These are phyloP conservation scores for Rhodotorula sp. DNA, from an alignment of 1,284 basidiomycete genomes.

Conservation along the genomic window DNA sequence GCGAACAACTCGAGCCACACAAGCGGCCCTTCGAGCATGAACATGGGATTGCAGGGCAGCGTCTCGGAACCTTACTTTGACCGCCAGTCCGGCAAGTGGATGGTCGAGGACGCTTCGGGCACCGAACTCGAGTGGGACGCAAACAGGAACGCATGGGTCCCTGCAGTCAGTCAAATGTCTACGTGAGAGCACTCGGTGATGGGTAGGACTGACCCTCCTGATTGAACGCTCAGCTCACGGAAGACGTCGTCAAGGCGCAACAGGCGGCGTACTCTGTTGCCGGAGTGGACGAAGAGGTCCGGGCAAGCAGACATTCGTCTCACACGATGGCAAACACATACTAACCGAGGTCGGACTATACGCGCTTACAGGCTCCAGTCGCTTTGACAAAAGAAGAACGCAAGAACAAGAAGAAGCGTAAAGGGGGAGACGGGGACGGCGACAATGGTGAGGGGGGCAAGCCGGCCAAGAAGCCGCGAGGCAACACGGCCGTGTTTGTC, in stretches of 20 bases:
- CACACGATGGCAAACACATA: not conserved
- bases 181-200: conserved; percentile 48
- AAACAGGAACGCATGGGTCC: conserved; percentile 70
- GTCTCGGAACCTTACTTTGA: conserved; percentile 58
- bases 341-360: not conserved
- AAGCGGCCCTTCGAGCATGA: no score
- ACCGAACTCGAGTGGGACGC: conserved; percentile 83
- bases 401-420: conserved; percentile 63
- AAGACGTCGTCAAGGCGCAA: conserved; percentile 21
- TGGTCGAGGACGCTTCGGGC: conserved; percentile 77
- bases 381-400: conserved; percentile 58
- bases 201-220: not conserved
- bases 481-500: conserved; percentile 88
- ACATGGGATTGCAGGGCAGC: no score
- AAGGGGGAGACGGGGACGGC: conserved; percentile 48
- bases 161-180: conserved; percentile 80
- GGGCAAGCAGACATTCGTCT: not conserved
- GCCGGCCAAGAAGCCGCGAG: conserved; percentile 46
- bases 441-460: conserved; percentile 56
- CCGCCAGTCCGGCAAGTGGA: conserved; percentile 72
- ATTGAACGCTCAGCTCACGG: conserved; percentile 32
- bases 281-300: conserved; percentile 34
- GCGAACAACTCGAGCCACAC: no score
- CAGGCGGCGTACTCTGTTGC: conserved; percentile 35
- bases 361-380: conserved; percentile 65